phyloP scores from a whole-genome alignment of 2,329 filamentous ascomycete species.

The Microcyclospora pomicola region DNA sequence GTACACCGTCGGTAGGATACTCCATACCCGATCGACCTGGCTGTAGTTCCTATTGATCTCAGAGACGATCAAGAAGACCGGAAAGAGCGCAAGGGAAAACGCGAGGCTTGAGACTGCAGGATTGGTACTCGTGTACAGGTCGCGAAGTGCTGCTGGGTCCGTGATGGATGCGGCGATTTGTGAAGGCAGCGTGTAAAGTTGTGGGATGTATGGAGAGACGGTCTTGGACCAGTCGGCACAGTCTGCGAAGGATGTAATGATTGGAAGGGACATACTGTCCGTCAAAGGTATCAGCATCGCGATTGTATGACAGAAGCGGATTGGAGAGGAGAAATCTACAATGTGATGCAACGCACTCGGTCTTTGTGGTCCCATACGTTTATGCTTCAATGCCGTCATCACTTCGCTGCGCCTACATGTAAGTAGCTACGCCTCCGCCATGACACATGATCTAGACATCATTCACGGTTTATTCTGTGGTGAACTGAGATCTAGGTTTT shows the following conservation, averaged over 20 bases:
- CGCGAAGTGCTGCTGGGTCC: slow-evolving; percentile 47
- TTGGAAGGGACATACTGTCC: slow-evolving; percentile 38
- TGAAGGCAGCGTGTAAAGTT: slow-evolving; percentile 35
- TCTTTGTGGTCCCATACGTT: too few relatives aligned
- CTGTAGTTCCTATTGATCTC: slow-evolving; percentile 90
- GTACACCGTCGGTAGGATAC: slow-evolving; percentile 74
- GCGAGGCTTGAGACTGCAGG: slow-evolving; percentile 65
- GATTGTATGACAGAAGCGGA: not conserved
- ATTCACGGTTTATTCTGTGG: too few relatives aligned
- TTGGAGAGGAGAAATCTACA: not conserved
- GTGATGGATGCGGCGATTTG: slow-evolving; percentile 41
- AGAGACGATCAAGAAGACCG: slow-evolving; percentile 58
- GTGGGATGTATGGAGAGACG: slow-evolving; percentile 63
- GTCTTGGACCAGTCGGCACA: slow-evolving; percentile 64
- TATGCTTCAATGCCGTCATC: too few relatives aligned
- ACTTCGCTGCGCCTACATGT: too few relatives aligned
- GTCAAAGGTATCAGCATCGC: slow-evolving; percentile 1
- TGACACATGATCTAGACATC: too few relatives aligned
- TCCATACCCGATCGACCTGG: slow-evolving; percentile 92
- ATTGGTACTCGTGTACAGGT: slow-evolving; percentile 73
- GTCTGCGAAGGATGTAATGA: slow-evolving; percentile 55
- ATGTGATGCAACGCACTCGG: too few relatives aligned
- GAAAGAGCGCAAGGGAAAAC: slow-evolving; percentile 55
- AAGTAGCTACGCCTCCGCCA: too few relatives aligned
- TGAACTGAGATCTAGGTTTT: too few relatives aligned